Percentiles rank a stretch among this genome's conserved stretches.
phyloP scores from a whole-genome alignment of 2,329 filamentous ascomycete genomes.

The Ophiostoma quercus region DNA sequence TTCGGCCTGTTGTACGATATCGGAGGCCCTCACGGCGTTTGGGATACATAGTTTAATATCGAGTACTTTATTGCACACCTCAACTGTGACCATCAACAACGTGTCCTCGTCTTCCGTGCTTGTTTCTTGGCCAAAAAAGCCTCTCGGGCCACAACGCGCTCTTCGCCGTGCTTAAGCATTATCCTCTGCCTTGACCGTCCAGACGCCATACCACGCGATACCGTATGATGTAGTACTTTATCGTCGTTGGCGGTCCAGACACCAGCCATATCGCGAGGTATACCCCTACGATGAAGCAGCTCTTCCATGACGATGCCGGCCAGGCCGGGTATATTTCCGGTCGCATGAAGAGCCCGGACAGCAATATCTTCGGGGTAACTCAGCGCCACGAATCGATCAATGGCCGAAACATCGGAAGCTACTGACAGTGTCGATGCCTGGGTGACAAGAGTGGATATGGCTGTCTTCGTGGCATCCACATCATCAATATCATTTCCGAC shows the following conservation, averaged over 20 bases:
- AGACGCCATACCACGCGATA: neutral
- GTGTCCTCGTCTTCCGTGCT: neutral
- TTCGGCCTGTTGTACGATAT: slow-evolving; percentile 11
- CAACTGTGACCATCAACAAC: neutral
- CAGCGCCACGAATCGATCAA: neutral
- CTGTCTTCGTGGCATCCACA: neutral
- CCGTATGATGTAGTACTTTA: neutral
- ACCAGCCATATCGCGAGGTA: neutral
- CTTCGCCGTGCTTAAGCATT: neutral
- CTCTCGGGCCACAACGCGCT: neutral
- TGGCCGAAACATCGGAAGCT: neutral
- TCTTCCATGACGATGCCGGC: neutral
- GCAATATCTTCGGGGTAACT: neutral
- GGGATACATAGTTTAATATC: neutral
- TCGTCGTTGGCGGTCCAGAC: neutral
- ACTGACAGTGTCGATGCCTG: neutral
- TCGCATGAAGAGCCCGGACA: neutral
- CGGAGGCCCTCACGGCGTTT: slow-evolving; percentile 2
- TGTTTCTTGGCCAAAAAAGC: neutral
- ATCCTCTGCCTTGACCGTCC: neutral
- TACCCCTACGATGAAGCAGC: neutral
- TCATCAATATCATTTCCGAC: neutral
- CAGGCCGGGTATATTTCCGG: neutral
- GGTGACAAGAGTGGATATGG: neutral
- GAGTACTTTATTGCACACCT: neutral